Conservation (phyloP, 768 basidiomycete genomes). For the Naganishia vaughanmartiniae region DNA sequence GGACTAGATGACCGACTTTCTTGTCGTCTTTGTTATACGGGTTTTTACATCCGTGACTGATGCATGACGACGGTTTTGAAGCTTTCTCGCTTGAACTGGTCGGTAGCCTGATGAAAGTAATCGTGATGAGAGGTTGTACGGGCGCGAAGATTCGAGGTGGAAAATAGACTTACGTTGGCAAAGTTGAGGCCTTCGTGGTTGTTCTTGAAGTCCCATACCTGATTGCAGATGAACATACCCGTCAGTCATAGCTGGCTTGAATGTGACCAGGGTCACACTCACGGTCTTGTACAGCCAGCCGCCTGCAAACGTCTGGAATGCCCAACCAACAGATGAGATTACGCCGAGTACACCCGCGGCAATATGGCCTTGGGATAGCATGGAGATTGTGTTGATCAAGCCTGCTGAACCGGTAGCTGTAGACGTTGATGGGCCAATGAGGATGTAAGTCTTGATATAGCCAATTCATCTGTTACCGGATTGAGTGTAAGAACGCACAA, state of each 20-base stretch:
- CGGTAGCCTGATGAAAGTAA: constrained; percentile 24
- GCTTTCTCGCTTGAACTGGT: constrained; percentile 36
- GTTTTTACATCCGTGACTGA: constrained; percentile 31
- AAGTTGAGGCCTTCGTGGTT: constrained; percentile 49
- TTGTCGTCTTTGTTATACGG: background rate
- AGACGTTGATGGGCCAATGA: background rate
- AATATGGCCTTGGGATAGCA: constrained; percentile 69
- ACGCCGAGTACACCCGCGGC: constrained; percentile 77
- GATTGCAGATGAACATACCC: constrained; percentile 12
- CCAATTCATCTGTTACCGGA: background rate
- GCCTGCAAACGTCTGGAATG: constrained; percentile 62
- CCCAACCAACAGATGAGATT: constrained; percentile 82
- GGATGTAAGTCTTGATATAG: background rate
- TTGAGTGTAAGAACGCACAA: constrained; percentile 38
- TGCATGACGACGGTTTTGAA: constrained; percentile 36
- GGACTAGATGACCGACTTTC: too few species aligned
- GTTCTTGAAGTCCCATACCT: constrained; percentile 52
- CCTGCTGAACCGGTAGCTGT: constrained; percentile 82
- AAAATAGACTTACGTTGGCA: constrained; percentile 36
- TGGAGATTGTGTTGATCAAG: constrained; percentile 83
- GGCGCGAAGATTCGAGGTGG: too few species aligned
- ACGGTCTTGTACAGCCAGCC: constrained; percentile 46
- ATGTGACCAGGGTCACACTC: background rate
- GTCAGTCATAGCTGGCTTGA: background rate
- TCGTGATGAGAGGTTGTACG: too few species aligned